Base-by-base conservation (phyloP, 73 alveolate genomes). In the Symbiodinium pilosum region DNA sequence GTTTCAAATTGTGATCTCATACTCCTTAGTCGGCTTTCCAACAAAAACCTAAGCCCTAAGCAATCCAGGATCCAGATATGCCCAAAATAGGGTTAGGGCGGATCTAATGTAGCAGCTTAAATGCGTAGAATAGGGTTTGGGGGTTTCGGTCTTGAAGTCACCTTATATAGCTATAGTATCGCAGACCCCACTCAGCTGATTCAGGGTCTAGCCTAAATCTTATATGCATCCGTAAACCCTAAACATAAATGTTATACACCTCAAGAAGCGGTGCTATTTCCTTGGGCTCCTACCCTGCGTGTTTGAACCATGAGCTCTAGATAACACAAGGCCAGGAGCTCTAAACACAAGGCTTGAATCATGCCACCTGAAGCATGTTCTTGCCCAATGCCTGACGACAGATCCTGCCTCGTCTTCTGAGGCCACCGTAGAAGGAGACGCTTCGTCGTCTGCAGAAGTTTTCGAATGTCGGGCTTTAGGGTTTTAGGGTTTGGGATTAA, bases 361-460 rank as follows among this genome's bases (percentile, higher is more conserved):
- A 1, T 5, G 28, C 3, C 16, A 18, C 77, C 77, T 21, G 7
- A 11, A 7, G 64, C 64, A 12, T 0, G 24, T 2, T 0, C 21
- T 83, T 0, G 6, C 2, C 24, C 71, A n/a, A n/a, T n/a, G n/a
- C n/a, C n/a, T n/a, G n/a, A n/a, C n/a, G n/a, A n/a, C n/a, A n/a
- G n/a, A n/a, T n/a, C 1, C 93, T 40, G 0, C 95, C 95, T 91
- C 97, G 88, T 91, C 97, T 69, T 91, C 97, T 5, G 97, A 91
- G 81, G 97, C 97, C 41, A 91, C 97, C 34, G 97, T 91, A 3
- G 97, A 91, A 11, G 97, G 97, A 87, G 97, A 91, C 21, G 97
- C 97, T 34, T 32, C 97, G 54, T 91, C 97, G 52, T 86, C 97
- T 43, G 71, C 16, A 28, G 44, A 7, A 1, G 42, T 16, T 11